These are phyloP conservation scores for Volutella citrinella DNA, from an alignment of 2,329 filamentous ascomycete species.

Conservation along the genomic window DNA sequence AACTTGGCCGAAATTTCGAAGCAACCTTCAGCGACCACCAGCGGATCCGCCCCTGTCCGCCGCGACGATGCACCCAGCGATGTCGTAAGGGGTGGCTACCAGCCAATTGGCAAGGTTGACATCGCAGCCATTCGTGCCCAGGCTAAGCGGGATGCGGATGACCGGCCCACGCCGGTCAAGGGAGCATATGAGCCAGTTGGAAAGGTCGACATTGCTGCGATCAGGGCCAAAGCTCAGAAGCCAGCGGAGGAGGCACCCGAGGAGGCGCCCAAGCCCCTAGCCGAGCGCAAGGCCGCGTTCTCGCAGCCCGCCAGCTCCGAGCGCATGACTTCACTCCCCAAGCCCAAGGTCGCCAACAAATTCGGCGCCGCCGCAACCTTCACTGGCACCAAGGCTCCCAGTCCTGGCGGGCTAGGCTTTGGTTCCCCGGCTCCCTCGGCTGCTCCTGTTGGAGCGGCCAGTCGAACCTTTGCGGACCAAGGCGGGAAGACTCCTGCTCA, in stretches of 20 bases:
- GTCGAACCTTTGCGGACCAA: slow-evolving; percentile 89
- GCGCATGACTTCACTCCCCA: slow-evolving; percentile 81
- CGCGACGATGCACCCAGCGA: slow-evolving; percentile 49
- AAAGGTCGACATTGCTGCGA: slow-evolving; percentile 95
- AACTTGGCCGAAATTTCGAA: slow-evolving; percentile 83
- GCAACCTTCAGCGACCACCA: slow-evolving; percentile 66
- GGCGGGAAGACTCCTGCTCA: slow-evolving; percentile 96
- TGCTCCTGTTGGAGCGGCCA: slow-evolving; percentile 71
- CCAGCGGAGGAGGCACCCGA: slow-evolving; percentile 41
- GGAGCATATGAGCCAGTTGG: slow-evolving; percentile 92
- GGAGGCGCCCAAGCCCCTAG: slow-evolving; percentile 55
- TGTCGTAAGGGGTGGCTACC: slow-evolving; percentile 82
- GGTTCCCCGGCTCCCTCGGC: slow-evolving; percentile 54
- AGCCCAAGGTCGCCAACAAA: slow-evolving; percentile 91
- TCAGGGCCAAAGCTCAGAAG: slow-evolving; percentile 78
- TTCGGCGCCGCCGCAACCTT: slow-evolving; percentile 73
- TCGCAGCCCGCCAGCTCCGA: slow-evolving; percentile 60
- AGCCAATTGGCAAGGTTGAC: slow-evolving; percentile 95
- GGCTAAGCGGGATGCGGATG: slow-evolving; percentile 67
- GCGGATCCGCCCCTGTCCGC: slow-evolving; percentile 48
- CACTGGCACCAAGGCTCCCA: slow-evolving; percentile 83
- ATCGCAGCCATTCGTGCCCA: slow-evolving; percentile 84
- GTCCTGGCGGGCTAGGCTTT: slow-evolving; percentile 66
- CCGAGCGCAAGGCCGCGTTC: slow-evolving; percentile 77
- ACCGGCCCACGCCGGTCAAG: slow-evolving; percentile 81